Evolutionary conservation across 2,329 filamentous ascomycete species (phyloP).

Genomic region (Fusarium clavum): DNA sequence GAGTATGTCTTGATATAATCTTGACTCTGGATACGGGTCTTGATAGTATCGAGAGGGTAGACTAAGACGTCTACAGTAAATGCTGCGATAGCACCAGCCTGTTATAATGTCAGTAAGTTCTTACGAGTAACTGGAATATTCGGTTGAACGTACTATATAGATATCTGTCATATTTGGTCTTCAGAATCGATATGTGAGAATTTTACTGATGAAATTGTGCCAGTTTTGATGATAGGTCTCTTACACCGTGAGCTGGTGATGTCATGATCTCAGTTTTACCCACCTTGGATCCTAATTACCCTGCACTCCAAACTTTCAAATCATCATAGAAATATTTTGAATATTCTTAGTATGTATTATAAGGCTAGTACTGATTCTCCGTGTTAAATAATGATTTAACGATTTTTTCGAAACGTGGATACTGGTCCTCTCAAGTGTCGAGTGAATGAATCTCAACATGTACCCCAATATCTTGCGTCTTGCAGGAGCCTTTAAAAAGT

Average conservation of each 20-base stretch:
- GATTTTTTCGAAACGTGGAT: not conserved
- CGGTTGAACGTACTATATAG: conserved; percentile 46
- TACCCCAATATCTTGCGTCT: not conserved
- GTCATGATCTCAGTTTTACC: conserved; percentile 30
- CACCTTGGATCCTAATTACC: conserved; percentile 12
- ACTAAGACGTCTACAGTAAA: conserved; percentile 88
- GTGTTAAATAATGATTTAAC: not conserved
- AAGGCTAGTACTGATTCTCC: not conserved
- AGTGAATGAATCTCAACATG: not conserved
- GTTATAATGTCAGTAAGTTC: conserved; percentile 14
- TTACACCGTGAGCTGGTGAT: conserved; percentile 30
- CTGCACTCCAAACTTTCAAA: conserved; percentile 16
- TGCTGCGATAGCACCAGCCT: conserved; percentile 88
- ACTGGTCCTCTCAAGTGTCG: not conserved
- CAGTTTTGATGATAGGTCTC: not conserved
- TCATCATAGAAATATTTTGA: not conserved
- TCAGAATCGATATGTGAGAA: not conserved
- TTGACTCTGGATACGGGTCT: conserved; percentile 84
- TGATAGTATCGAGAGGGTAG: conserved; percentile 90
- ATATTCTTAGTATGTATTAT: not conserved
- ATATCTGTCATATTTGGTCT: conserved; percentile 45
- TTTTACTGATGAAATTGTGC: not conserved
- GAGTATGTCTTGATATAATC: conserved; percentile 77
- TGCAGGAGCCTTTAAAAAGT: too few species aligned
- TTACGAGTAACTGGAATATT: too few species aligned